These are phyloP conservation scores for Boletus insuetus DNA, from an alignment of 768 basidiomycete genomes.

Conservation along the genomic window DNA sequence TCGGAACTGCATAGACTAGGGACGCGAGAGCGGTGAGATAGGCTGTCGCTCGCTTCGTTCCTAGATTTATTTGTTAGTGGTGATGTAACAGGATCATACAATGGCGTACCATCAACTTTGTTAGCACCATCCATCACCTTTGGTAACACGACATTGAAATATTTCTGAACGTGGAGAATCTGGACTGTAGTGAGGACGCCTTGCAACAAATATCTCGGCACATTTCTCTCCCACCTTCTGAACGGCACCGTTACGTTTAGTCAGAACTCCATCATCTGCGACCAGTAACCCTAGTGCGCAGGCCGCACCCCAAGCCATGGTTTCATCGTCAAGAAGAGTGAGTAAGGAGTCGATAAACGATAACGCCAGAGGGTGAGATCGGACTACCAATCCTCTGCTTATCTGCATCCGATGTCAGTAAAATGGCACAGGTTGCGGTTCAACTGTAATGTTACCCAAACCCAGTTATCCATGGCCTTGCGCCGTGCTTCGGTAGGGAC, in stretches of 20 bases:
- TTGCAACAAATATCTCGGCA: not conserved
- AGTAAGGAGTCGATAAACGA: conserved; percentile 64
- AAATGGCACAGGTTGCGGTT: not conserved
- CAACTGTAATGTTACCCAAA: conserved; percentile 52
- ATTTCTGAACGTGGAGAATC: conserved; percentile 75
- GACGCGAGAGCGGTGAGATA: conserved; percentile 83
- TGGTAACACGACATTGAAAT: conserved; percentile 69
- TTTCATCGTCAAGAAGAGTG: conserved; percentile 62
- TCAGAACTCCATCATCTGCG: conserved; percentile 58
- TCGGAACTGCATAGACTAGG: conserved; percentile 77
- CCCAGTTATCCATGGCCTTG: conserved; percentile 58
- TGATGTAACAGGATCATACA: not conserved
- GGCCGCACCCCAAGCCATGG: conserved; percentile 71
- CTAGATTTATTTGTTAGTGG: conserved; percentile 31
- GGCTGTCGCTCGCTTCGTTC: conserved; percentile 53
- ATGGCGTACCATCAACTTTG: conserved; percentile 46
- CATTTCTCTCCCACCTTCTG: conserved; percentile 55
- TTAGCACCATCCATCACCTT: conserved; percentile 68
- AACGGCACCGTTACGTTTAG: conserved; percentile 74
- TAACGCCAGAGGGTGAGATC: conserved; percentile 59
- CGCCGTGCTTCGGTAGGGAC: conserved; percentile 40
- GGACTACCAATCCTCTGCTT: conserved; percentile 74
- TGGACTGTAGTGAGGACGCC: conserved; percentile 28
- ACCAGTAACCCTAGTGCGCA: conserved; percentile 68
- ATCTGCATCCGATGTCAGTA: conserved; percentile 45